Evolutionary conservation across 208 protist genomes (phyloP).

Genomic region (Angomonas desouzai): DNA sequence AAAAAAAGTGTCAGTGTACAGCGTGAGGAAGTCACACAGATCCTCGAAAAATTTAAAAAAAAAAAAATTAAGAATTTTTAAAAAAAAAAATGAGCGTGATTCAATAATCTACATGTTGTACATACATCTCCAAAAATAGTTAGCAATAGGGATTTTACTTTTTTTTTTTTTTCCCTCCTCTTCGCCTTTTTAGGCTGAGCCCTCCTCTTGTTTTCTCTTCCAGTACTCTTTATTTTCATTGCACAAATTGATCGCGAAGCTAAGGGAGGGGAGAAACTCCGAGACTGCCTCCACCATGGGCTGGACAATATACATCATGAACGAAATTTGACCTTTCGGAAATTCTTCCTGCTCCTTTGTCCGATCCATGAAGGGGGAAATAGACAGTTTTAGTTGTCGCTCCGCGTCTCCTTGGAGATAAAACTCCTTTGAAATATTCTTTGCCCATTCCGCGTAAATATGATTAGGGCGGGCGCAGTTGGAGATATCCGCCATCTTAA

Average conservation of each 20-base stretch:
- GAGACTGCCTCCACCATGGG: slow-evolving; percentile 86
- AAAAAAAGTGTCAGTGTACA: slow-evolving; percentile 1
- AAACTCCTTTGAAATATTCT: slow-evolving; percentile 91
- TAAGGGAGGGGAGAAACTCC: slow-evolving; percentile 75
- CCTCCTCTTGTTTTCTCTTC: slow-evolving; percentile 45
- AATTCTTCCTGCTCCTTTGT: slow-evolving; percentile 76
- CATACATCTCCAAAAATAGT: background rate
- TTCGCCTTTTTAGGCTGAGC: background rate
- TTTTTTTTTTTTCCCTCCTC: background rate
- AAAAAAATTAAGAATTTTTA: slow-evolving; percentile 18
- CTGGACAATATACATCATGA: slow-evolving; percentile 91
- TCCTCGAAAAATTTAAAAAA: slow-evolving; percentile 11
- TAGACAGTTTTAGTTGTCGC: slow-evolving; percentile 52
- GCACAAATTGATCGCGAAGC: slow-evolving; percentile 74
- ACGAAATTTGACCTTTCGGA: slow-evolving; percentile 86
- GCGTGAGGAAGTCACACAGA: background rate
- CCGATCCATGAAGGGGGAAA: slow-evolving; percentile 93
- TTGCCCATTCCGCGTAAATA: slow-evolving; percentile 90
- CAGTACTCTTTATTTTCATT: slow-evolving; percentile 85
- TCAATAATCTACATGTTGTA: background rate
- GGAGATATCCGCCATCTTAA: slow-evolving; percentile 95
- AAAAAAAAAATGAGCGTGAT: slow-evolving; percentile 4
- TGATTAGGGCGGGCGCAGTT: slow-evolving; percentile 88
- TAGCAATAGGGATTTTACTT: slow-evolving; percentile 2
- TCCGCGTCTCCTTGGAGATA: slow-evolving; percentile 93